Evolutionary conservation across 495 filamentous ascomycete species (phyloP), one percentile per base, ranked within the genome.

Genomic region (Pseudomonodictys pantanalensis): DNA sequence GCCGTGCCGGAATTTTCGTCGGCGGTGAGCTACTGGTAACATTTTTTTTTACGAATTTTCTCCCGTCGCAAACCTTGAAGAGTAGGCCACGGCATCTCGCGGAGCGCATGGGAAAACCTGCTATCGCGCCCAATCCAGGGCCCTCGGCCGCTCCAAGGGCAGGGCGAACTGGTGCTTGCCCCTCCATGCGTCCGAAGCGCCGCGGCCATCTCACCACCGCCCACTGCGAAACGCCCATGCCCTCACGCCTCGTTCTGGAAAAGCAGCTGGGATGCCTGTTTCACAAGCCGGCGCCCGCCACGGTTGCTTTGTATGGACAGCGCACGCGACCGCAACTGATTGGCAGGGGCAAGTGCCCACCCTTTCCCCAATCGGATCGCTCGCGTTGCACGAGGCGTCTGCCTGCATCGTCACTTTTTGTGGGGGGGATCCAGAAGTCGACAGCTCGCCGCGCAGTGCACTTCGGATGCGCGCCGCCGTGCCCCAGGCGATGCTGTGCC

Each of bases 301-400:
- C 32, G 18, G 3, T n/a, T 29, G 47, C 24, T 11, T 28, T 50
- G 24, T 30, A 15, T 30, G 58, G 41, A 32, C 39, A 53, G 35
- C 48, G 52, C 60, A 63, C 60, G 60, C 60, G 60, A 64, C 48
- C 26, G 20, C 18, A 51, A 39, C 8, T 29, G 46, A 63, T 63
- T 44, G 53, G 48, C 59, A 57, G 59, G 51, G 59, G 45, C 8
- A 1, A 25, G 9, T 51, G 42, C 17, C 18, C 26, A 43, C 9
- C 7, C 51, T 32, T 39, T 39, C 44, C 30, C 56, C 51, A 50
- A 54, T 54, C 58, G 24, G 22, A 33, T 20, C 15, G 45, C 10
- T 35, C 15, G 23, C 56, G 56, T 60, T 44, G 41, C 54, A 54
- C 46, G 17, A 18, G 29, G 2, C 33, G 9, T 3, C 33, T 44